Evolutionary conservation across 2,329 filamentous ascomycete species (phyloP), one percentile per base, ranked within the genome.

Genomic region (Venturia nashicola): DNA sequence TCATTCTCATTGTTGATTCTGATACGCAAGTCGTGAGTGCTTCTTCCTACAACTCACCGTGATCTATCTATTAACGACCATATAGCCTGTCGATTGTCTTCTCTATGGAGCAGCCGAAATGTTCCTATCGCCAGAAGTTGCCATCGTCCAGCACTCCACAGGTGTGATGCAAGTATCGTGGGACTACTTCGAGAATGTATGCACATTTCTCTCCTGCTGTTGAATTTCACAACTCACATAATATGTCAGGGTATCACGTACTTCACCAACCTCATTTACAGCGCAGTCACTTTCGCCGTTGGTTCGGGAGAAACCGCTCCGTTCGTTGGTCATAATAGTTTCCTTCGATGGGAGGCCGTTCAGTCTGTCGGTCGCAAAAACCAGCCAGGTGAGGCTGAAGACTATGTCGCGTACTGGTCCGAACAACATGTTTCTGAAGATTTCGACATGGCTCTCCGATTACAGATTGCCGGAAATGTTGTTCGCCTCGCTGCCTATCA

Each of bases 71-170:
- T 39, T 39, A 16, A 43, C 61, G 89, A 86, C 5, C 81, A 86
- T 70, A 84, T 89, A 2, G 36, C 87, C 87, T 0, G 74, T 77
- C 0, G 86, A 90, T 68, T 89, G 85, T 67, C 77, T 90, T 14
- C 76, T 90, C 9, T 85, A 88, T 67, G 86, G 83, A n/a, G 86
- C 84, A 20, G 83, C 81, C 18, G 87, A 90, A 72, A 89, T 90
- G 86, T 83, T 86, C 67, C 78, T 83, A 67, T 86, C 81, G 16
- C 87, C 86, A 0, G 83, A 89, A 68, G 85, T 89, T 0, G 87
- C 82, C 20, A 88, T 90, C 68, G 79, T 90, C 65, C 87, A 90
- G 71, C 88, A 87, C 74, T 82, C 82, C 0, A 89, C 87, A 43
- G 86, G 87, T 34, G 87, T 91, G 65, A 91, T 91, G 87, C 86